These are phyloP conservation scores for Eucalyptus sp. DNA, from an alignment of 345 rosid genomes.

Conservation along the genomic window DNA sequence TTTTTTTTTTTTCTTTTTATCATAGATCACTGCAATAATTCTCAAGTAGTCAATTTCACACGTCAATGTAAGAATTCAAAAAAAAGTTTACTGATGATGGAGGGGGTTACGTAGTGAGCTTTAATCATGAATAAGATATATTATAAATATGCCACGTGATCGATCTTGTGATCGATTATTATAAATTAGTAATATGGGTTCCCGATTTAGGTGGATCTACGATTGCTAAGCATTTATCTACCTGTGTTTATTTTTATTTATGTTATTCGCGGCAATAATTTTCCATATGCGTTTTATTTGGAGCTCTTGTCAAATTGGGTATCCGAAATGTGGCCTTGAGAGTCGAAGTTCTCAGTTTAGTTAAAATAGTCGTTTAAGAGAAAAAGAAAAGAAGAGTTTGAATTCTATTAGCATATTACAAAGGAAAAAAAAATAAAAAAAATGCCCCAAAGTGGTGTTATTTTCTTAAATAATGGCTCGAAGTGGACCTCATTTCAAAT, in stretches of 20 bases:
- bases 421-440: no score
- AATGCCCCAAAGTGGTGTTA: no score
- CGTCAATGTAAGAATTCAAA: neutral
- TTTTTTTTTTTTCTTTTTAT: no score
- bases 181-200: neutral
- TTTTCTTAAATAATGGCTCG: no score
- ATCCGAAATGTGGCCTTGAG: neutral
- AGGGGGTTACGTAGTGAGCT: neutral
- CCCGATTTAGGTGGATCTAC: neutral
- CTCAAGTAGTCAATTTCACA: neutral
- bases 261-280: no score
- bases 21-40: neutral
- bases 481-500: no score
- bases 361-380: neutral
- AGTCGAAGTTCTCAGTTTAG: neutral
- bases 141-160: neutral
- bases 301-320: neutral
- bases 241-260: neutral
- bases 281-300: neutral
- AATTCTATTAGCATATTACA: neutral
- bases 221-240: no score
- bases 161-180: neutral
- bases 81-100: neutral
- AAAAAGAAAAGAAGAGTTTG: neutral
- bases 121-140: neutral